phyloP scores from a whole-genome alignment of 1,284 basidiomycete genomes.

The Ganoderma lucidum region DNA sequence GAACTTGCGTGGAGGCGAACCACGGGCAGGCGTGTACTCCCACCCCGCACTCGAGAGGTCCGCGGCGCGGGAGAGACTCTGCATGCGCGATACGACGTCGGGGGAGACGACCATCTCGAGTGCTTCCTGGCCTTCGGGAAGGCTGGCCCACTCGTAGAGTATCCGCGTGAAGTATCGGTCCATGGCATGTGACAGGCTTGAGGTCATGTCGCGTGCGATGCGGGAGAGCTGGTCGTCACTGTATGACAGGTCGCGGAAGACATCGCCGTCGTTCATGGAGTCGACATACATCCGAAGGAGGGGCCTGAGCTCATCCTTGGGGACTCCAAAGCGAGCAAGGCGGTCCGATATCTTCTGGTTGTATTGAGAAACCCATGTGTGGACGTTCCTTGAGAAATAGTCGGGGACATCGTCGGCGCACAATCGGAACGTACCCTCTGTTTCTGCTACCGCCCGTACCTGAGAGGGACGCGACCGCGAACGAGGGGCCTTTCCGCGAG shows the following conservation, averaged over 20 bases:
- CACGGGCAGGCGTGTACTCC: conserved; percentile 50
- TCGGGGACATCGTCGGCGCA: conserved; percentile 21
- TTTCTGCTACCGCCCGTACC: not conserved
- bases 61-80: conserved; percentile 48
- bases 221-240: conserved; percentile 42
- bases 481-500: not conserved
- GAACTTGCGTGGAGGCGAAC: conserved; percentile 67
- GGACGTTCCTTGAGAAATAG: conserved; percentile 32
- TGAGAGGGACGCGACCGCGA: not conserved
- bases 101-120: conserved; percentile 38
- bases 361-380: conserved; percentile 38
- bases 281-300: conserved; percentile 48
- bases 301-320: conserved; percentile 39
- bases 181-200: conserved; percentile 34
- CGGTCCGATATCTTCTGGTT: conserved; percentile 33
- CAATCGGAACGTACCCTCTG: not conserved
- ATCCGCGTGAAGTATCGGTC: conserved; percentile 48
- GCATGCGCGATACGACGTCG: conserved; percentile 47
- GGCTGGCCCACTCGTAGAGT: conserved; percentile 60
- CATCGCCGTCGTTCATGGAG: conserved; percentile 43
- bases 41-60: conserved; percentile 52
- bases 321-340: conserved; percentile 54
- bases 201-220: conserved; percentile 37
- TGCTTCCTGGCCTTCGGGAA: conserved; percentile 39
- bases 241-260: conserved; percentile 49